phyloP scores from a whole-genome alignment of 306 rosid genomes.

The barrel medic (Medicago truncatula) region MtrunA17r5.0-ANR NC_053042.1:13082501-13083000 shows the following conservation, averaged over 20 bases:
- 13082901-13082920: too few species aligned
- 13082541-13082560: not conserved
- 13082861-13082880: not conserved
- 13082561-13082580: not conserved
- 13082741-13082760: not conserved
- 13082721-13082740: not conserved
- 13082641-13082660: not conserved
- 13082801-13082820: not conserved
- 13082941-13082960: too few species aligned
- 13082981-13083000: too few species aligned
- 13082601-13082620: not conserved
- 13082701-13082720: not conserved
- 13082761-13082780: not conserved
- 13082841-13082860: not conserved
- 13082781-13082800: not conserved
- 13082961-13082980: too few species aligned
- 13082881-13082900: not conserved
- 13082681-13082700: not conserved
- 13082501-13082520: not conserved
- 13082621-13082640: not conserved
- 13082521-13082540: not conserved
- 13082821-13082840: not conserved
- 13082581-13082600: not conserved
- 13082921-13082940: too few species aligned
- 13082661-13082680: constrained; percentile 18